A percentile compares a stretch with the other conserved stretches of the same genome.
phyloP scores from a whole-genome alignment of 768 basidiomycete species.

The Multifurca ochricompacta region DNA sequence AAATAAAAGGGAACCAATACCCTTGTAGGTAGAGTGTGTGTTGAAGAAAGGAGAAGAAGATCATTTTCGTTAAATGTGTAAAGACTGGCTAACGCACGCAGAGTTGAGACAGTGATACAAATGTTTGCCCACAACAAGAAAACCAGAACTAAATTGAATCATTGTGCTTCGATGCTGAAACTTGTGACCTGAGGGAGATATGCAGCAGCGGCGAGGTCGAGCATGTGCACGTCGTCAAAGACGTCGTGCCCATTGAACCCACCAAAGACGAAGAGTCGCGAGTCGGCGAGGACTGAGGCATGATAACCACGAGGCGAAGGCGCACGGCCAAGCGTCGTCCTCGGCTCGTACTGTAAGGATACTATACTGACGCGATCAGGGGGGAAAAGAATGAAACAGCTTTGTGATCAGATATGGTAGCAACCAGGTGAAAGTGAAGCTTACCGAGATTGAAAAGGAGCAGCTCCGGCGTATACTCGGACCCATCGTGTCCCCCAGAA shows the following conservation, averaged over 20 bases:
- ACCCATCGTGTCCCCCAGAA: conserved; percentile 81
- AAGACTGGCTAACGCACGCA: no score
- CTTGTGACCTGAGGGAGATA: conserved; percentile 82
- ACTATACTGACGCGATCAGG: conserved; percentile 37
- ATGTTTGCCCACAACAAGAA: no score
- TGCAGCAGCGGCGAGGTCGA: conserved; percentile 81
- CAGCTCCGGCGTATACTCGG: conserved; percentile 64
- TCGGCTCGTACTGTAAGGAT: conserved; percentile 74
- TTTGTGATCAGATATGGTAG: not conserved
- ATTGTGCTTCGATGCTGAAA: conserved; percentile 35
- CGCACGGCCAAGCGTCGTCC: conserved; percentile 55
- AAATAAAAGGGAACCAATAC: no score
- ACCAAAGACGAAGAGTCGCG: conserved; percentile 78
- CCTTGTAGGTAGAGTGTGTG: no score
- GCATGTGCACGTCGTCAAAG: conserved; percentile 76
- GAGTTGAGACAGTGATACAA: no score
- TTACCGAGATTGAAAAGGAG: conserved; percentile 82
- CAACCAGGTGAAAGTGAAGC: conserved; percentile 23
- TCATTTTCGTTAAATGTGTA: no score
- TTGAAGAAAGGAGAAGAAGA: no score
- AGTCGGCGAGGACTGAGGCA: conserved; percentile 71
- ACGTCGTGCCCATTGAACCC: conserved; percentile 81
- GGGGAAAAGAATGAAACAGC: not conserved
- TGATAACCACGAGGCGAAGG: conserved; percentile 82
- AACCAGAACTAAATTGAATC: not conserved